Evolutionary conservation across 2,329 filamentous ascomycete genomes (phyloP), one percentile per base, ranked within the genome.

Genomic region (Dactylellina parvicollis): DNA sequence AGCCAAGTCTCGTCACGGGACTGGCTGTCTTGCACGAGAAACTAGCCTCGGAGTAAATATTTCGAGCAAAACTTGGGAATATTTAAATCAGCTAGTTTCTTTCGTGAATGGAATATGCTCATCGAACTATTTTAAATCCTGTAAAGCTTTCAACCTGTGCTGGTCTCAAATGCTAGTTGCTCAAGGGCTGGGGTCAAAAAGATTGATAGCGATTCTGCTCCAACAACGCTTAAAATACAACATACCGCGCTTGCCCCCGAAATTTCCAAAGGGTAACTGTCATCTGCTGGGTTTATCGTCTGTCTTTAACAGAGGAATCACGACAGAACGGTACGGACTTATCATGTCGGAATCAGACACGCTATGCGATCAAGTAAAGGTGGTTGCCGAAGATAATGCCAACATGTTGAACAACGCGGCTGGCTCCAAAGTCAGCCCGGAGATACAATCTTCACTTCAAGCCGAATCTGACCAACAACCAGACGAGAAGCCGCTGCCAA

Each of bases 401-500:
- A 18, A 36, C 1, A 55, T 73, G 54, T 47, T 61, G 14, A 42
- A 60, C 46, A 49, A 24, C 40, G 18, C 44, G 8, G 34, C 28
- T 4, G 16, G 14, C 20, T 46, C 56, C 16, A 24, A 54, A 20
- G 38, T 26, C n/a, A 30, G 14, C 3, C n/a, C n/a, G 2, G 54
- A 28, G 20, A 36, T 49, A 14, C 44, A 66, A 20, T 4, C 38
- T 24, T 30, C 46, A 10, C n/a, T 47, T 14, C 50, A 57, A 40
- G 44, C 34, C 3, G 67, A 66, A 52, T 28, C 57, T 16, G 30
- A 26, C 47, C 34, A 28, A n/a, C 12, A 54, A 8, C 8, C 20
- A 5, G 60, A 60, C 24, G 69, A 66, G 26, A 55, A 73, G 44
- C 46, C 55, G 14, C 38, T 90, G 1, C 87, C 89, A 0, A 87